phyloP scores from a whole-genome alignment of 1,139 yeast species.

The Yarrowia galli region DNA sequence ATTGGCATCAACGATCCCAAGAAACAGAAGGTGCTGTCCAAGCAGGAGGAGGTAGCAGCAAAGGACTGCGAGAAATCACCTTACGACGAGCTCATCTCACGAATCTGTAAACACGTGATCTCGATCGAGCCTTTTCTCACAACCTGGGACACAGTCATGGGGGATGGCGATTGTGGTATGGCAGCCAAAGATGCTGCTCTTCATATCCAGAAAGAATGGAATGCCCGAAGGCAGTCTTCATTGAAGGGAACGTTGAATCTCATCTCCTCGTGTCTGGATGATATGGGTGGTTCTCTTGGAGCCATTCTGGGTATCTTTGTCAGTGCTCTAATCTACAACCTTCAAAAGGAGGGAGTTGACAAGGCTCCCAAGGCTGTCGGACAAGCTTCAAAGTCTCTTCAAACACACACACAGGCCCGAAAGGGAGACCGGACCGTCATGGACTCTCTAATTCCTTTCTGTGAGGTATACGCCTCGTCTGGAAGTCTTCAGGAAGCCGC shows the following conservation, averaged over 20 bases:
- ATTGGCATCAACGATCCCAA: conserved; percentile 17
- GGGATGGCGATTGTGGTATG: conserved; percentile 59
- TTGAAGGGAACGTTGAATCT: conserved; percentile 51
- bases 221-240: background rate
- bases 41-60: conserved; percentile 42
- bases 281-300: conserved; percentile 62
- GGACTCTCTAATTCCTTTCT: conserved; percentile 60
- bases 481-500: conserved; percentile 50
- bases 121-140: conserved; percentile 59
- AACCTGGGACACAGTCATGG: conserved; percentile 60
- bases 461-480: conserved; percentile 48
- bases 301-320: conserved; percentile 58
- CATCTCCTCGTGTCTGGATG: conserved; percentile 48
- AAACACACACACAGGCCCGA: conserved; percentile 57
- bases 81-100: conserved; percentile 46
- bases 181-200: conserved; percentile 62
- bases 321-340: conserved; percentile 54
- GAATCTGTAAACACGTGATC: conserved; percentile 56
- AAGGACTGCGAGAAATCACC: conserved; percentile 14
- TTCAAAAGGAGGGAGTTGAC: conserved; percentile 50
- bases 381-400: conserved; percentile 51
- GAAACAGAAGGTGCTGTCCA: conserved; percentile 6
- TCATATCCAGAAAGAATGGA: conserved; percentile 43
- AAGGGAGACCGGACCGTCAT: conserved; percentile 59
- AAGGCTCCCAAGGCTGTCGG: conserved; percentile 45